These are phyloP conservation scores for Chalaropsis ovoidea DNA, from an alignment of 2,329 filamentous ascomycete species.

Conservation along the genomic window DNA sequence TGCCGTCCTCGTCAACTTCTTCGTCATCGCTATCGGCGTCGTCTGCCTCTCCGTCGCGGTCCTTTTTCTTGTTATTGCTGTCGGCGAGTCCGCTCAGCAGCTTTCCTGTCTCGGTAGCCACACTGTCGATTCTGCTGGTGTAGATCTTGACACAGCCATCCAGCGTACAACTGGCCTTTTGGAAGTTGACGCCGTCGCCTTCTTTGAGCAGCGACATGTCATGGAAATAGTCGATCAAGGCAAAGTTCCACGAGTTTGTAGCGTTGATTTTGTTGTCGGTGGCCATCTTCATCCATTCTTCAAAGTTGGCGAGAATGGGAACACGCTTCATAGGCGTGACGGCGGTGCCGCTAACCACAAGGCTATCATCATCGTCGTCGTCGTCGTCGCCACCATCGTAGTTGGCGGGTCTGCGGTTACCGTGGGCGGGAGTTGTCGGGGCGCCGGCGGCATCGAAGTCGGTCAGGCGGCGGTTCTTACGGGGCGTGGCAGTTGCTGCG, in stretches of 20 bases:
- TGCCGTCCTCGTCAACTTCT: constrained; percentile 53
- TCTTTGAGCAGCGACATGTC: constrained; percentile 97
- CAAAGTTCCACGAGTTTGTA: constrained; percentile 97
- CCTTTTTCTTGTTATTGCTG: constrained; percentile 65
- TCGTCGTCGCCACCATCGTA: constrained; percentile 30
- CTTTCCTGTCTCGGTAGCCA: constrained; percentile 93
- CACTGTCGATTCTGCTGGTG: constrained; percentile 94
- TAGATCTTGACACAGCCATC: constrained; percentile 99
- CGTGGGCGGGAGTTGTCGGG: constrained; percentile 46
- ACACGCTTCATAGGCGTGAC: constrained; percentile 95
- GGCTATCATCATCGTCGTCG: constrained; percentile 49
- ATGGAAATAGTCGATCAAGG: constrained; percentile 98
- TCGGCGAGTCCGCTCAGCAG: constrained; percentile 87
- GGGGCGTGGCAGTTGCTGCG: constrained; percentile 56
- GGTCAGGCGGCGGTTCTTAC: constrained; percentile 52
- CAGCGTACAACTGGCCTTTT: constrained; percentile 93
- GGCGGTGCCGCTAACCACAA: constrained; percentile 60
- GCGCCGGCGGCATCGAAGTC: constrained; percentile 49
- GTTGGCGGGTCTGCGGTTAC: constrained; percentile 32
- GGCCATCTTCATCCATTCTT: constrained; percentile 99
- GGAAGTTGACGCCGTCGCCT: constrained; percentile 94
- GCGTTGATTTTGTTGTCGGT: constrained; percentile 99
- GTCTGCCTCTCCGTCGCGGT: constrained; percentile 56
- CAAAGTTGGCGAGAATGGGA: constrained; percentile 92
- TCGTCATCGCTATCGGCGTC: constrained; percentile 44